These are phyloP conservation scores for Suillus plorans DNA, from an alignment of 768 basidiomycete genomes.

Conservation along the genomic window DNA sequence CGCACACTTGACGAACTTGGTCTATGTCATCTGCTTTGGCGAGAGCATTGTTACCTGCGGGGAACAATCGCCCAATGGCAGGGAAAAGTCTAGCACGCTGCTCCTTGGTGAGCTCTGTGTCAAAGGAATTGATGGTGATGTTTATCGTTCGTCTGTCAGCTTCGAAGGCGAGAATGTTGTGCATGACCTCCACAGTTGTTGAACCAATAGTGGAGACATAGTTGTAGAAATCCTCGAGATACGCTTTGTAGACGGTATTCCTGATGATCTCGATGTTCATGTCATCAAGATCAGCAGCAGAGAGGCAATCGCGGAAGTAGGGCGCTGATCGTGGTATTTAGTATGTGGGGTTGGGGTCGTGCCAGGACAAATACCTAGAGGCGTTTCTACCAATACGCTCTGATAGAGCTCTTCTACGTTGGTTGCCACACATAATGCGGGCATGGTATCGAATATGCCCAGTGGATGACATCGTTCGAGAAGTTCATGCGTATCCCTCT, in stretches of 20 bases:
- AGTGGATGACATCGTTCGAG: conserved; percentile 96
- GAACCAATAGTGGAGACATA: conserved; percentile 78
- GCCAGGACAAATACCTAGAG: conserved; percentile 68
- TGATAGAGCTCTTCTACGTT: conserved; percentile 98
- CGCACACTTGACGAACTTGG: conserved; percentile 84
- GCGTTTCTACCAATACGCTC: conserved; percentile 95
- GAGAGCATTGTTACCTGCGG: conserved; percentile 92
- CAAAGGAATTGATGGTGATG: conserved; percentile 99
- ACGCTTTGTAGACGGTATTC: conserved; percentile 98
- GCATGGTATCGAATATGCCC: conserved; percentile 98
- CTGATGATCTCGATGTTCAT: conserved; percentile 99
- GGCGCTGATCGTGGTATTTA: conserved; percentile 52
- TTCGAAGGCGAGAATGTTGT: conserved; percentile 89
- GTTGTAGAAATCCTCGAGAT: conserved; percentile 94
- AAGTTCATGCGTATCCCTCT: conserved; percentile 95
- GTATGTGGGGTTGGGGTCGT: conserved; percentile 3
- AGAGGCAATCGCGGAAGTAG: conserved; percentile 95
- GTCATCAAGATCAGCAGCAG: conserved; percentile 95
- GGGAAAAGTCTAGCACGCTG: conserved; percentile 94
- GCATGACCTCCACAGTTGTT: conserved; percentile 92
- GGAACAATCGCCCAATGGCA: conserved; percentile 88
- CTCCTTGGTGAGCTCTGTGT: conserved; percentile 93
- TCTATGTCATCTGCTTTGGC: conserved; percentile 95
- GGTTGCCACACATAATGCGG: conserved; percentile 97
- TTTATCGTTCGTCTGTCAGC: conserved; percentile 96